A percentile compares a stretch with the other conserved stretches of the same genome.
These are phyloP conservation scores for Pseudogymnoascus sp. DNA, from an alignment of 2,329 filamentous ascomycete genomes.

Conservation along the genomic window DNA sequence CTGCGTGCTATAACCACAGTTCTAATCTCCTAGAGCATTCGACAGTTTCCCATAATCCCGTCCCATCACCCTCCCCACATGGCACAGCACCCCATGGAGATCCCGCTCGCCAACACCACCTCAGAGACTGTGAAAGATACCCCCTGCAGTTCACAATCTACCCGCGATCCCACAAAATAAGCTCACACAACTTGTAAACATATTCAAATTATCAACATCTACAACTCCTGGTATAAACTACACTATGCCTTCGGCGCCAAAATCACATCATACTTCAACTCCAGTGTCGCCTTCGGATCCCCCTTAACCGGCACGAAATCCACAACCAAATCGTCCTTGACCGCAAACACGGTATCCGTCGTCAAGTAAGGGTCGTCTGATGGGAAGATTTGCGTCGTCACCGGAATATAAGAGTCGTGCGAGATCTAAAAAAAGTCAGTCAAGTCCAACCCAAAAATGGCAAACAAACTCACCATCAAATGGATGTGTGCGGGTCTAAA, in stretches of 20 bases:
- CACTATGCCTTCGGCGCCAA: constrained; percentile 18
- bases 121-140: no score
- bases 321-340: constrained; percentile 43
- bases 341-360: constrained; percentile 39
- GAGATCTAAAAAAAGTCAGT: constrained; percentile 33
- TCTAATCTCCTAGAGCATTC: no score
- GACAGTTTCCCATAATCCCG: no score
- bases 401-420: constrained; percentile 56
- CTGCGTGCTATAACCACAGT: no score
- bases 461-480: constrained; percentile 33
- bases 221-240: neutral
- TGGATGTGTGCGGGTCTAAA: constrained; percentile 51
- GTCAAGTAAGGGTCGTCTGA: constrained; percentile 54
- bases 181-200: no score
- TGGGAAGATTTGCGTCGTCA: constrained; percentile 70
- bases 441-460: constrained; percentile 23
- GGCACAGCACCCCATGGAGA: no score
- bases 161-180: neutral
- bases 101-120: no score
- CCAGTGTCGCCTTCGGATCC: constrained; percentile 22
- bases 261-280: constrained; percentile 24
- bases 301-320: constrained; percentile 37
- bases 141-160: constrained; percentile 19
- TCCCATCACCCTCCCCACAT: no score
- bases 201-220: neutral